Evolutionary conservation across 139 green algal genomes (phyloP).

Genomic region (Yamagishiella unicocca): DNA sequence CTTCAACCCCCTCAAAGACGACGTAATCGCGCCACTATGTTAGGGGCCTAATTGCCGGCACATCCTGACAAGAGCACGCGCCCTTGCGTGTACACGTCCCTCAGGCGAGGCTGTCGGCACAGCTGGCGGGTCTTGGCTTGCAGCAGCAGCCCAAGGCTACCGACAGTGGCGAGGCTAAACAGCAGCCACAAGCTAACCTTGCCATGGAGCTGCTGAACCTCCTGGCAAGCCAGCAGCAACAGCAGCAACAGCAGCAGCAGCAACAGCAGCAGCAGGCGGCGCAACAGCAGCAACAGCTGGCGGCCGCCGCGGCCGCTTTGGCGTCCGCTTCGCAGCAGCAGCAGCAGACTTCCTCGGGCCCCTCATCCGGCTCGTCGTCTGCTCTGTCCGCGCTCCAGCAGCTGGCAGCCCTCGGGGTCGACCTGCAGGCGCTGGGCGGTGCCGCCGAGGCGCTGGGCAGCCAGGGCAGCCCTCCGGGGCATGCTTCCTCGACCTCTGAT

Average conservation of each 20-base stretch:
- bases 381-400: slow-evolving; percentile 1
- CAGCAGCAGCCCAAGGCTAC: not conserved
- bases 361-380: not conserved
- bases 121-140: not conserved
- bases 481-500: not conserved
- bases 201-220: slow-evolving; percentile 23
- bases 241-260: slow-evolving; percentile 44
- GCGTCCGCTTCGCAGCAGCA: not conserved
- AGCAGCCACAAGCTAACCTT: slow-evolving; percentile 7
- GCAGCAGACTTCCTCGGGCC: not conserved
- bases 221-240: slow-evolving; percentile 27
- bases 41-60: too few relatives aligned
- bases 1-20: too few relatives aligned
- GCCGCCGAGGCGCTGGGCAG: not conserved
- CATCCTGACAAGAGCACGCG: too few relatives aligned
- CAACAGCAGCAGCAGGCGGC: slow-evolving; percentile 26
- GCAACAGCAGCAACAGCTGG: slow-evolving; percentile 2
- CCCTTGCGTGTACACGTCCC: not conserved
- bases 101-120: not conserved
- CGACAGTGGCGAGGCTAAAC: slow-evolving; percentile 20
- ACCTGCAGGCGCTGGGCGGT: not conserved
- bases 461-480: not conserved
- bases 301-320: not conserved
- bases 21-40: too few relatives aligned
- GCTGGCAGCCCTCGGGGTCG: slow-evolving; percentile 6